Evolutionary conservation across 495 filamentous ascomycete genomes (phyloP).

Genomic region (Apiosordaria backusii): DNA sequence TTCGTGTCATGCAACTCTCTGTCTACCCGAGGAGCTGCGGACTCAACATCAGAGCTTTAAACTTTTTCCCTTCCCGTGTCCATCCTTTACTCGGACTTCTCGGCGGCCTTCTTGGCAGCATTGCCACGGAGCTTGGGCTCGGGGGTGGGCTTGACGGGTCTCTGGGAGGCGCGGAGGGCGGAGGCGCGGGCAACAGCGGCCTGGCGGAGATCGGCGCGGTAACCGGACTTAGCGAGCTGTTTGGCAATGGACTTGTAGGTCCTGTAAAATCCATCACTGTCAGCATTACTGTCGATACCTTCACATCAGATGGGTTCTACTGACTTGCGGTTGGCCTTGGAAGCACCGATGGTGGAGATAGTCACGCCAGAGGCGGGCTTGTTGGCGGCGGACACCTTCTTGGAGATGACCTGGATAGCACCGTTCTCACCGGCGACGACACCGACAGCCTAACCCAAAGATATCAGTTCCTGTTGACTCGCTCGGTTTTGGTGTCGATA

Average conservation of each 20-base stretch:
- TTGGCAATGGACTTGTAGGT: constrained; percentile 82
- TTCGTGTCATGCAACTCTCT: constrained; percentile 20
- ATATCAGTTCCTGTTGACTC: constrained; percentile 21
- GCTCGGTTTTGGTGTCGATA: constrained; percentile 9
- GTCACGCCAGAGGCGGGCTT: constrained; percentile 64
- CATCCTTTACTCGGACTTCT: constrained; percentile 25
- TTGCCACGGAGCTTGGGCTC: constrained; percentile 72
- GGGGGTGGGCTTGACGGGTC: constrained; percentile 68
- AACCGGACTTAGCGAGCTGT: constrained; percentile 73
- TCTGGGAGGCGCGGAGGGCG: constrained; percentile 77
- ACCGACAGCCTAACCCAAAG: constrained; percentile 68
- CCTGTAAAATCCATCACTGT: constrained; percentile 48
- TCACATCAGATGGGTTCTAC: constrained; percentile 33
- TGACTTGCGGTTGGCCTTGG: constrained; percentile 74
- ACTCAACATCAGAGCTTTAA: constrained; percentile 23
- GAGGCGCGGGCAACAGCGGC: constrained; percentile 85
- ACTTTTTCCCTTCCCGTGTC: constrained; percentile 15
- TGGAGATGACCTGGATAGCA: constrained; percentile 71
- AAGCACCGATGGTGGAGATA: constrained; percentile 62
- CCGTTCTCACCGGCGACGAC: constrained; percentile 63
- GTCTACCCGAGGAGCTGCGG: constrained; percentile 15
- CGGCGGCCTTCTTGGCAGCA: constrained; percentile 71
- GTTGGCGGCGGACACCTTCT: constrained; percentile 69
- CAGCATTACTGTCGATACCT: constrained; percentile 17
- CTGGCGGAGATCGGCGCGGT: constrained; percentile 82